Base-by-base conservation (phyloP, 164 flowering plant species). In the Euptelea pleiosperma region DNA sequence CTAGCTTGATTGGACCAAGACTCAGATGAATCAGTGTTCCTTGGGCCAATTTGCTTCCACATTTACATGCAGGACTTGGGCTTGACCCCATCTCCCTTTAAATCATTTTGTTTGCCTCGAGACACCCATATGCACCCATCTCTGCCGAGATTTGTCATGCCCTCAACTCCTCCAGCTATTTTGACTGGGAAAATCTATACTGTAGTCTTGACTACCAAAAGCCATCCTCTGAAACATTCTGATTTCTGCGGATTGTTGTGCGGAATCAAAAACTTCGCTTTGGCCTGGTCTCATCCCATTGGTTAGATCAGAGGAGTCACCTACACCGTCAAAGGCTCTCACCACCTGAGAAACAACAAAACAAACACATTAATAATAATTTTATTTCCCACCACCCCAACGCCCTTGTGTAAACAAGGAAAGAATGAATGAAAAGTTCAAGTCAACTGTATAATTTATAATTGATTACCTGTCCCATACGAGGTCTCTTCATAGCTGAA, bases 391-490 rank as follows among this genome's bases (percentile, higher is more conserved):
- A n/a, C n/a, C n/a, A n/a, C n/a, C n/a, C n/a, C n/a, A n/a, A n/a
- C n/a, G n/a, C n/a, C n/a, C n/a, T n/a, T n/a, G n/a, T n/a, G n/a
- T n/a, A n/a, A n/a, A n/a, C n/a, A n/a, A n/a, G n/a, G n/a, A n/a
- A n/a, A n/a, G n/a, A n/a, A n/a, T n/a, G n/a, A n/a, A n/a, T n/a
- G n/a, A n/a, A n/a, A n/a, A n/a, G n/a, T n/a, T n/a, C n/a, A n/a
- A n/a, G n/a, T n/a, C n/a, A n/a, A n/a, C n/a, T n/a, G n/a, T n/a
- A n/a, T n/a, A n/a, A n/a, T n/a, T n/a, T n/a, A n/a, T n/a, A n/a
- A n/a, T n/a, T n/a, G n/a, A n/a, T 57, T 79, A 91, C 97, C 88
- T 82, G 96, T 40, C 88, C 82, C 98, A 91, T 91, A 35, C 80
- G 74, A 43, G 98, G 96, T 60, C 96, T 79, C 71, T 79, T 86